phyloP scores from a whole-genome alignment of 2,329 filamentous ascomycete genomes.

The Aspergillus amoenus region DNA sequence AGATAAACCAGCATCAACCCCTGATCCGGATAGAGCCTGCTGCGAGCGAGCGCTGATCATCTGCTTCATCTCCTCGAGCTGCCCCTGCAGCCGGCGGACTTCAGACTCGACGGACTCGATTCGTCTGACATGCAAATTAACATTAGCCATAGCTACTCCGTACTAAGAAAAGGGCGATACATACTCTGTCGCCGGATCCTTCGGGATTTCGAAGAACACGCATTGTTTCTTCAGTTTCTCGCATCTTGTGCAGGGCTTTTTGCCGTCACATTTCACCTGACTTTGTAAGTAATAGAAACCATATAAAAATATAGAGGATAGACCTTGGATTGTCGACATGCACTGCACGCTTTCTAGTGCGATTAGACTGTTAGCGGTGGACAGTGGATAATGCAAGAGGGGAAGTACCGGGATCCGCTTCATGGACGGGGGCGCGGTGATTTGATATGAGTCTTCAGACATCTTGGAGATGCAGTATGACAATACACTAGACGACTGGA shows the following conservation, averaged over 20 bases:
- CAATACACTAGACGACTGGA: too few species aligned
- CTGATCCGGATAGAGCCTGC: too few species aligned
- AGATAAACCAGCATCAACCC: too few species aligned
- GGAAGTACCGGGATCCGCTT: slow-evolving; percentile 37
- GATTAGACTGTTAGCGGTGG: background rate
- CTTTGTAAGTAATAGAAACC: background rate
- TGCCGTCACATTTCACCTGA: slow-evolving; percentile 39
- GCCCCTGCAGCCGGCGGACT: slow-evolving; percentile 27
- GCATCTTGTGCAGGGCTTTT: slow-evolving; percentile 39
- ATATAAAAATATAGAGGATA: background rate
- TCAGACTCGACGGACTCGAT: slow-evolving; percentile 36
- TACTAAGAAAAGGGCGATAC: background rate
- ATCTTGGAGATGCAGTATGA: slow-evolving; percentile 8
- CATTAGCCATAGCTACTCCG: background rate
- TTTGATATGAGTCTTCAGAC: slow-evolving; percentile 22
- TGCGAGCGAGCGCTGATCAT: slow-evolving; percentile 17
- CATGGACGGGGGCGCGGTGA: slow-evolving; percentile 28
- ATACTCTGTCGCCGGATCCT: slow-evolving; percentile 30
- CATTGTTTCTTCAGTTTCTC: slow-evolving; percentile 36
- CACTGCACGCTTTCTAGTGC: slow-evolving; percentile 36
- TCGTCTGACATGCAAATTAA: slow-evolving; percentile 22
- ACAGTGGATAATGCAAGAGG: background rate
- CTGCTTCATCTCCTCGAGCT: slow-evolving; percentile 27
- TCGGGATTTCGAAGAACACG: slow-evolving; percentile 36
- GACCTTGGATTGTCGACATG: slow-evolving; percentile 40